phyloP scores from a whole-genome alignment of 2,329 filamentous ascomycete genomes.

The Aspergillus pseudonomiae region DNA sequence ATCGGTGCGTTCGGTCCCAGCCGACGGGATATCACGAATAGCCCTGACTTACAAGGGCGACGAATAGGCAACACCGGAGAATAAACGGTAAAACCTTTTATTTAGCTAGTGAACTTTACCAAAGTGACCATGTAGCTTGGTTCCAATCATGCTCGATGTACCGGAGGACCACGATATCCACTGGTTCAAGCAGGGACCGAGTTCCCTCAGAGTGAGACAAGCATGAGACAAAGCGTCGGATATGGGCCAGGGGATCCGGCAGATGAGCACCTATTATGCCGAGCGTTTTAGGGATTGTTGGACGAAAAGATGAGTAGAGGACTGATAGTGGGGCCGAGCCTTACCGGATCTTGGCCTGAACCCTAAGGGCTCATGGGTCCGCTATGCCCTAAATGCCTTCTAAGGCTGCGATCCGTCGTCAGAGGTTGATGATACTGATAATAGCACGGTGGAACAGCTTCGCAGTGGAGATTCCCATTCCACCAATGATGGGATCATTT shows the following conservation, averaged over 20 bases:
- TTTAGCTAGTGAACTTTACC: background rate
- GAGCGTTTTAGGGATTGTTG: background rate
- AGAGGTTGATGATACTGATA: slow-evolving; percentile 1
- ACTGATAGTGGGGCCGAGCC: background rate
- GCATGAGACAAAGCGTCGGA: background rate
- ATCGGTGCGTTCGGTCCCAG: background rate
- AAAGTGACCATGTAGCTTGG: background rate
- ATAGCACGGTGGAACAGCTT: background rate
- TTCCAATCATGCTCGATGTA: background rate
- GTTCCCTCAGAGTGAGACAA: slow-evolving; percentile 4
- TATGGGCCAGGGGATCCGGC: background rate
- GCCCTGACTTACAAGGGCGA: background rate
- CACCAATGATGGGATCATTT: background rate
- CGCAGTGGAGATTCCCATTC: background rate
- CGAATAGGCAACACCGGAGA: background rate
- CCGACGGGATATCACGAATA: background rate
- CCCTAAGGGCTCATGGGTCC: background rate
- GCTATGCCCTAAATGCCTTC: background rate
- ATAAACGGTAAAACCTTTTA: background rate
- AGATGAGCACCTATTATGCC: background rate
- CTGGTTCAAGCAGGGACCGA: background rate
- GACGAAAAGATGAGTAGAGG: background rate
- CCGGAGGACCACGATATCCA: background rate
- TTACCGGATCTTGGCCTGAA: slow-evolving; percentile 4
- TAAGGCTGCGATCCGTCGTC: background rate